Evolutionary conservation across 1,139 yeast genomes (phyloP).

Genomic region (Saccharomycopsis crataegensis): DNA sequence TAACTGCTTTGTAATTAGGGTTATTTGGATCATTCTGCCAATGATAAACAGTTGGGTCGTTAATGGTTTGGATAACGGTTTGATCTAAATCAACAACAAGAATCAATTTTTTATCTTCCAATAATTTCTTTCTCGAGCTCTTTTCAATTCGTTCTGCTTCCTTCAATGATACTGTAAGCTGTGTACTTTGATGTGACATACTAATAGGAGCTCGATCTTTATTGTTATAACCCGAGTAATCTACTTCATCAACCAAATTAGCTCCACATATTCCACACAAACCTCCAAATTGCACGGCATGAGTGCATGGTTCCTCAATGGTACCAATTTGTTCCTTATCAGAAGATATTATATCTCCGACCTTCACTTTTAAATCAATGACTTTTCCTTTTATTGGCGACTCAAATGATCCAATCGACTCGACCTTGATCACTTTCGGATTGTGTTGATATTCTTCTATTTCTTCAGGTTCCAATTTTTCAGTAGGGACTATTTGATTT

Average conservation of each 20-base stretch:
- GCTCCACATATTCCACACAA: conserved; percentile 92
- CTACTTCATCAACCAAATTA: conserved; percentile 73
- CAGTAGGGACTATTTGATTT: conserved; percentile 14
- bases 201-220: conserved; percentile 76
- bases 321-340: conserved; percentile 41
- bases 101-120: conserved; percentile 61
- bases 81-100: conserved; percentile 95
- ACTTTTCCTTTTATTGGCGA: conserved; percentile 75
- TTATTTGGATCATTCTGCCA: conserved; percentile 86
- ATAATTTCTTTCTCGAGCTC: conserved; percentile 52
- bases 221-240: conserved; percentile 66
- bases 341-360: conserved; percentile 55
- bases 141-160: conserved; percentile 86
- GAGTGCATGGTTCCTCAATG: conserved; percentile 80
- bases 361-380: conserved; percentile 39
- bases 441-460: conserved; percentile 11
- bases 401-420: conserved; percentile 59
- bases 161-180: conserved; percentile 70
- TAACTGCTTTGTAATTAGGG: conserved; percentile 78
- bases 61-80: conserved; percentile 96
- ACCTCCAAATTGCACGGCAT: conserved; percentile 94
- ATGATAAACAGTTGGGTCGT: conserved; percentile 93
- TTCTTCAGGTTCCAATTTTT: conserved; percentile 19
- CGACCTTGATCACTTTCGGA: conserved; percentile 16
- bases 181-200: conserved; percentile 88